Conservation (phyloP, 2,329 filamentous ascomycete genomes). For the Fusarium temperatum region DNA sequence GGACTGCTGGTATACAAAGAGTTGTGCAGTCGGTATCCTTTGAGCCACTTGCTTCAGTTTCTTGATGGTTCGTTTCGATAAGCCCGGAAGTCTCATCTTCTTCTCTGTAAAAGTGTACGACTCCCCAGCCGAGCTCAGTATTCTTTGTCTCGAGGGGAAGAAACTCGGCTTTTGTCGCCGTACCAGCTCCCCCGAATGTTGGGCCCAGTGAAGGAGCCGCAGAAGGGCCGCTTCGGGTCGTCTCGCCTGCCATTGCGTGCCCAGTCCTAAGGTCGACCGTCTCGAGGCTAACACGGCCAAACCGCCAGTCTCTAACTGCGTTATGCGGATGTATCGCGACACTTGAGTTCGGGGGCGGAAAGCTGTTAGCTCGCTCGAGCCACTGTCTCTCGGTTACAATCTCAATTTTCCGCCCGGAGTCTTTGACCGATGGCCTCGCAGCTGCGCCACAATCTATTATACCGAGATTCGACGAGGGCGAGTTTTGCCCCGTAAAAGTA, state of each 20-base stretch:
- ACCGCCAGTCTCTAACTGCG: constrained; percentile 77
- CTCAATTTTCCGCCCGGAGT: constrained; percentile 48
- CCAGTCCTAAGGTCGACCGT: constrained; percentile 73
- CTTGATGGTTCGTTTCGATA: constrained; percentile 39
- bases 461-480: constrained; percentile 32
- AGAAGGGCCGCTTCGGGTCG: constrained; percentile 55
- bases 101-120: constrained; percentile 94
- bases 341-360: constrained; percentile 54
- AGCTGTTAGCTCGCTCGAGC: constrained; percentile 52
- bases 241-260: constrained; percentile 48
- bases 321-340: constrained; percentile 58
- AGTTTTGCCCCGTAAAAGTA: background rate
- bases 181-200: constrained; percentile 67
- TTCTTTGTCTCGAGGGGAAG: constrained; percentile 74
- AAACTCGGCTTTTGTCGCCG: constrained; percentile 84
- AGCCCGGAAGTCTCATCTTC: constrained; percentile 75
- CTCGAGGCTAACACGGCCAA: constrained; percentile 80
- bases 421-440: constrained; percentile 46
- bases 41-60: constrained; percentile 38
- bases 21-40: constrained; percentile 78
- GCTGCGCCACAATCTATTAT: constrained; percentile 62
- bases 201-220: constrained; percentile 64
- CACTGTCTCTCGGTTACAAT: constrained; percentile 53
- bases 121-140: constrained; percentile 87
- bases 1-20: constrained; percentile 92